Percentiles rank a stretch among this genome's conserved stretches.
phyloP scores from a whole-genome alignment of 1,139 yeast species.

The Yamadazyma buinensis region DNA sequence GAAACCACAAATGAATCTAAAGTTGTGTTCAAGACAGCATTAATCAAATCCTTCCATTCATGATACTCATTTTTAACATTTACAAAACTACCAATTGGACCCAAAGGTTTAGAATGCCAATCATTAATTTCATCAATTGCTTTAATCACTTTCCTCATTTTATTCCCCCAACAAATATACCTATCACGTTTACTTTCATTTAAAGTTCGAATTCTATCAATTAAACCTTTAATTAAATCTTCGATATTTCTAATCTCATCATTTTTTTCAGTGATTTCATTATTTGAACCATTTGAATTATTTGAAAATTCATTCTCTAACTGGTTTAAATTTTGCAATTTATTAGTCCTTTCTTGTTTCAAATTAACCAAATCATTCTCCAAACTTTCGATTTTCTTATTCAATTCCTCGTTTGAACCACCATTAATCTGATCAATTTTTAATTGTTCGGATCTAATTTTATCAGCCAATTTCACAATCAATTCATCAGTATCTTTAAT shows the following conservation, averaged over 20 bases:
- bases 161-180: slow-evolving; percentile 46
- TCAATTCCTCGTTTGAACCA: slow-evolving; percentile 31
- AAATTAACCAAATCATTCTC: background rate
- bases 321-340: slow-evolving; percentile 5
- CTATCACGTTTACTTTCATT: slow-evolving; percentile 22
- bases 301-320: slow-evolving; percentile 1
- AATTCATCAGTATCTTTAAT: slow-evolving; percentile 23
- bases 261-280: background rate
- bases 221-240: slow-evolving; percentile 10
- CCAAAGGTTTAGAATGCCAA: slow-evolving; percentile 61
- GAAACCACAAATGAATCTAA: slow-evolving; percentile 67
- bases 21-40: slow-evolving; percentile 41
- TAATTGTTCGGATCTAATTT: slow-evolving; percentile 22
- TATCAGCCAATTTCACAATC: slow-evolving; percentile 9
- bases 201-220: slow-evolving; percentile 15
- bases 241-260: slow-evolving; percentile 6
- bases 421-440: slow-evolving; percentile 38
- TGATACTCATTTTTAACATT: slow-evolving; percentile 51
- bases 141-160: slow-evolving; percentile 36
- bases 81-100: slow-evolving; percentile 74
- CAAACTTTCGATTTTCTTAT: slow-evolving; percentile 6
- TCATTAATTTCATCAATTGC: slow-evolving; percentile 32
- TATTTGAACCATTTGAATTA: background rate
- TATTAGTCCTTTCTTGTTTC: background rate
- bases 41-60: slow-evolving; percentile 64